Evolutionary conservation across 2,329 filamentous ascomycete species (phyloP).

Genomic region (Hymenoscyphus fraxineus): DNA sequence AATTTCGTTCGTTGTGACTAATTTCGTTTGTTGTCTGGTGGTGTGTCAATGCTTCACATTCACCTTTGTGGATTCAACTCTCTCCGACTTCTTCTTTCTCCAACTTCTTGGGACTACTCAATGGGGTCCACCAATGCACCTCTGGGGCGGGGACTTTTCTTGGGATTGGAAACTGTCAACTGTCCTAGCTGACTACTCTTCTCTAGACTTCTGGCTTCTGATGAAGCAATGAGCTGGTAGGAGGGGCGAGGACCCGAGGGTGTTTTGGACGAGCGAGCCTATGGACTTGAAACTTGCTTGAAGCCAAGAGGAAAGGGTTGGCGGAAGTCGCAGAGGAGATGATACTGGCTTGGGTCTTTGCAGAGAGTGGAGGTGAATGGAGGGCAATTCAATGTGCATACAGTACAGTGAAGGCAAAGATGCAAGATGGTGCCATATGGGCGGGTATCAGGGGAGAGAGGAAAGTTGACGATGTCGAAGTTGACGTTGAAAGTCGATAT

Average conservation of each 20-base stretch:
- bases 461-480: background rate
- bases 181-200: background rate
- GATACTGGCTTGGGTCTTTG: background rate
- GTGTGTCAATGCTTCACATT: background rate
- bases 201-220: background rate
- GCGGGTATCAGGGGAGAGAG: background rate
- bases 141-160: background rate
- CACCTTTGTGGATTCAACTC: background rate
- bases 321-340: slow-evolving; percentile 8
- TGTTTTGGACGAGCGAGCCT: slow-evolving; percentile 19
- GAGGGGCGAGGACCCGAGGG: slow-evolving; percentile 18
- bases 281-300: slow-evolving; percentile 20
- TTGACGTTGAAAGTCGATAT: background rate
- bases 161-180: background rate
- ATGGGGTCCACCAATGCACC: background rate
- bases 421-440: background rate
- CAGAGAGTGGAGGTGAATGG: slow-evolving; percentile 1
- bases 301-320: slow-evolving; percentile 16
- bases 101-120: too few relatives aligned
- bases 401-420: background rate
- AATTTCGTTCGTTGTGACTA: background rate
- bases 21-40: background rate
- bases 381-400: background rate
- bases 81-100: background rate
- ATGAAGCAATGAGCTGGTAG: slow-evolving; percentile 14